Percentiles rank a stretch among this genome's conserved stretches.
These are phyloP conservation scores for Rheum nobile DNA, from an alignment of 148 eudicot genomes.

Conservation along the genomic window DNA sequence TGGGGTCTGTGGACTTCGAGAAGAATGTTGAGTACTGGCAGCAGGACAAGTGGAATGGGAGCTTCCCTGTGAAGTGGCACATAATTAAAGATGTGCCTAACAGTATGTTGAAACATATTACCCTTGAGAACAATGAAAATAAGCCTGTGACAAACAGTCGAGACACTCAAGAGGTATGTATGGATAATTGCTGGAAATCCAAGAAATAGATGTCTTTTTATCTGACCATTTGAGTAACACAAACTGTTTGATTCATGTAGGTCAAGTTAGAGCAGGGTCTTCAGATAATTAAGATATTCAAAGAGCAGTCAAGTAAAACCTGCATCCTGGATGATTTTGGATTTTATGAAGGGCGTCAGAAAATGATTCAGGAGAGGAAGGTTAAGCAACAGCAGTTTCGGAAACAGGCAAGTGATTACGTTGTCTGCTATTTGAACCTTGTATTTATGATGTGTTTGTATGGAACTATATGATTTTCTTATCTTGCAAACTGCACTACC, in stretches of 20 bases:
- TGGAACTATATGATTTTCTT: too few species aligned
- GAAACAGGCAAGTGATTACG: conserved; percentile 50
- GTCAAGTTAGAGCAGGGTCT: conserved; percentile 65
- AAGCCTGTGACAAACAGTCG: conserved; percentile 78
- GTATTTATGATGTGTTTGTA: too few species aligned
- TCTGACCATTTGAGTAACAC: not conserved
- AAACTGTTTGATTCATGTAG: conserved; percentile 9
- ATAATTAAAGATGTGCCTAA: conserved; percentile 82
- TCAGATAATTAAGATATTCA: conserved; percentile 56
- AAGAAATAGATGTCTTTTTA: not conserved
- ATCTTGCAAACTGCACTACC: too few species aligned
- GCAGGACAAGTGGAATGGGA: conserved; percentile 81
- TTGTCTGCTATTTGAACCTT: too few species aligned
- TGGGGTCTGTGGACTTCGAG: conserved; percentile 58
- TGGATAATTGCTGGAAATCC: not conserved
- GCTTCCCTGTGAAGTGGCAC: conserved; percentile 83
- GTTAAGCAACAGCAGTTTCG: conserved; percentile 53
- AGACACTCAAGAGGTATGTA: conserved; percentile 77
- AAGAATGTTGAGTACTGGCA: conserved; percentile 80
- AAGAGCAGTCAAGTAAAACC: conserved; percentile 41
- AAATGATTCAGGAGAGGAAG: conserved; percentile 59
- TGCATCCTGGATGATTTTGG: conserved; percentile 66
- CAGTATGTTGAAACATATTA: conserved; percentile 59
- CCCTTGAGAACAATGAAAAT: conserved; percentile 70
- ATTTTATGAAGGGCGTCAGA: conserved; percentile 68